phyloP scores from a whole-genome alignment of 345 rosid genomes.

The Ricinus communis region DNA sequence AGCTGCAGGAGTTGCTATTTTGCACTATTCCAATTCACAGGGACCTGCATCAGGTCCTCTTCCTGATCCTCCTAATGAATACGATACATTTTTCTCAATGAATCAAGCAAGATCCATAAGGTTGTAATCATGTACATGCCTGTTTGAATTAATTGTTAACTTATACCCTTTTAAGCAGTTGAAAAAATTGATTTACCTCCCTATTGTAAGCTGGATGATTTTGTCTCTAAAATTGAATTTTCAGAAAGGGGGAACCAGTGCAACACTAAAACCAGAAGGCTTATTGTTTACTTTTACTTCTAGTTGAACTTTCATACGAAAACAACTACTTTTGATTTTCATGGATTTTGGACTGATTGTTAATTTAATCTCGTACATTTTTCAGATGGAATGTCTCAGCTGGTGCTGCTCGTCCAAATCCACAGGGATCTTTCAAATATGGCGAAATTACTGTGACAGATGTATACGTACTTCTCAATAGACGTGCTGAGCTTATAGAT shows the following conservation, averaged over 20 bases:
- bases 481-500: slow-evolving; percentile 70
- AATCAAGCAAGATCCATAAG: slow-evolving; percentile 98
- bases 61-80: slow-evolving; percentile 74
- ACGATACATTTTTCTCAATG: slow-evolving; percentile 79
- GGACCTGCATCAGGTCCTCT: slow-evolving; percentile 89
- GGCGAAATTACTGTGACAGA: slow-evolving; percentile 85
- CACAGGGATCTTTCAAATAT: slow-evolving; percentile 90
- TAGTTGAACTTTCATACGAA: neutral
- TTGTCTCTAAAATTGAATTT: slow-evolving; percentile 4
- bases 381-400: slow-evolving; percentile 84
- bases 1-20: slow-evolving; percentile 66
- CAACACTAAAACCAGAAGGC: neutral
- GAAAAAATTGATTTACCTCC: slow-evolving; percentile 8
- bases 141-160: slow-evolving; percentile 23
- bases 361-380: slow-evolving; percentile 9
- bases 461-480: slow-evolving; percentile 67
- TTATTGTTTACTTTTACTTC: neutral
- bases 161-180: slow-evolving; percentile 14
- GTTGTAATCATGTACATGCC: slow-evolving; percentile 44
- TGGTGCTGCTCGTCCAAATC: slow-evolving; percentile 93
- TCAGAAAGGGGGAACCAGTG: too few species aligned
- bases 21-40: slow-evolving; percentile 81
- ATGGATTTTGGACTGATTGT: slow-evolving; percentile 10
- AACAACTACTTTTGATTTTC: neutral
- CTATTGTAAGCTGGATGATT: neutral